Evolutionary conservation across 2,329 filamentous ascomycete genomes (phyloP), one percentile per base, ranked within the genome.

Genomic region (Cladophialophora psammophila): DNA sequence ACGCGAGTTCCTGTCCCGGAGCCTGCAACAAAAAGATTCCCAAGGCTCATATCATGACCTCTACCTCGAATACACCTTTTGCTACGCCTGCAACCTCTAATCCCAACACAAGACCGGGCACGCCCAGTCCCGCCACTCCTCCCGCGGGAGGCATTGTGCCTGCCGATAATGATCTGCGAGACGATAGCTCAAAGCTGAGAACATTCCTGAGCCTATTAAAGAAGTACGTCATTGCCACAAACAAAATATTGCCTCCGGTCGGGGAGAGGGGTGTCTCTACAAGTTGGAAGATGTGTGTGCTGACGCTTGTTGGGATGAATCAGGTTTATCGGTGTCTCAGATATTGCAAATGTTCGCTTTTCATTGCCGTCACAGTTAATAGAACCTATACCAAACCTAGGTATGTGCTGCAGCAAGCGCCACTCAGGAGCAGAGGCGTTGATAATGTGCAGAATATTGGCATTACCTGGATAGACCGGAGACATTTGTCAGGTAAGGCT

Each of bases 381-480:
- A 75, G 95, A 99, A 79, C 95, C 95, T 40, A 96, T 92, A 3
- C 95, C 95, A 60, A 99, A 99, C 79, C 84, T 99, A 77, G 87
- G 87, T 88, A 82, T 71, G 60, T n/a, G 45, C 26, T 52, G 12
- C 20, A 40, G 10, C 5, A 20, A 8, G n/a, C n/a, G 12, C 8
- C 32, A 20, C 15, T 7, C 20, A 52, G 52, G 54, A 57, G 38
- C 18, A 31, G 2, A 52, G 50, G 60, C 56, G 71, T 59, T 75
- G 66, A 61, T 26, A 36, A 40, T 9, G 42, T 59, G 61, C 74
- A 88, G 95, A 99, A 83, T 99, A 98, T 82, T 99, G 95, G 95
- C 96, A 96, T 76, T 99, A 99, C 76, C 85, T 99, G 77, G 95
- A 99, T 80, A 88, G 93, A 73, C 94, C 94, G 26, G 96, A 96